Base-by-base conservation (phyloP, 2,329 filamentous ascomycete species). In the Incumbomyces lentus region DNA sequence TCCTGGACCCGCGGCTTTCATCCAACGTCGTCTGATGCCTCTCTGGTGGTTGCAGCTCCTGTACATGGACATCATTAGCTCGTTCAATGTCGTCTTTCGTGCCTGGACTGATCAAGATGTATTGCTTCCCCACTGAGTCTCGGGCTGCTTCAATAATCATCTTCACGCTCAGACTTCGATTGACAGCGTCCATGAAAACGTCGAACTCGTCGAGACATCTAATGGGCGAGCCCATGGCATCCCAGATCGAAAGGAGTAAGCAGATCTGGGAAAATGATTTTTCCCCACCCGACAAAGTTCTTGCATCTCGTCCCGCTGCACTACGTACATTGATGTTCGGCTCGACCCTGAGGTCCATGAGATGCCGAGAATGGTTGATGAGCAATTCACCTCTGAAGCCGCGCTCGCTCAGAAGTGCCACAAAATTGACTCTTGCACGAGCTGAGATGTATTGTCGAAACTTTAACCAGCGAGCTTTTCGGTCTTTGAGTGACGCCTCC, bases 211-310 rank as follows among this genome's bases (percentile, higher is more conserved):
- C 92, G 45, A 98, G 73, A 60, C 92, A 98, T 46, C 92, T 80
- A 50, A 98, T 83, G 0, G 89, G 90, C 14, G 88, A 93, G 10
- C 92, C 90, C 83, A 98, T 98, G 26, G 92, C 90, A 62, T 98
- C 92, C 92, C 92, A 98, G 14, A 98, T 82, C 2, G 88, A 80
- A 29, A 98, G 74, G 46, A 98, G 70, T 57, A 98, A 76, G 66
- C 92, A 98, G 49, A 96, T 93, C 3, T 90, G 95, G 2, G 89
- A 93, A 64, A 96, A 98, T 0, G 90, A 96, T 64, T 98, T 98
- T 63, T 98, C 92, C 26, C 92, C 92, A 44, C 92, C 92, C 7
- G 89, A 95, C 1, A 98, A 72, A 0, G 90, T 96, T 67, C 87
- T 94, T 18, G 92, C 90, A 59, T 85, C 84, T 41, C 90, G 79